Percentiles rank a stretch among this genome's conserved stretches.
Evolutionary conservation across 148 eudicot species (phyloP).

Genomic region (Cornus suecica): DNA sequence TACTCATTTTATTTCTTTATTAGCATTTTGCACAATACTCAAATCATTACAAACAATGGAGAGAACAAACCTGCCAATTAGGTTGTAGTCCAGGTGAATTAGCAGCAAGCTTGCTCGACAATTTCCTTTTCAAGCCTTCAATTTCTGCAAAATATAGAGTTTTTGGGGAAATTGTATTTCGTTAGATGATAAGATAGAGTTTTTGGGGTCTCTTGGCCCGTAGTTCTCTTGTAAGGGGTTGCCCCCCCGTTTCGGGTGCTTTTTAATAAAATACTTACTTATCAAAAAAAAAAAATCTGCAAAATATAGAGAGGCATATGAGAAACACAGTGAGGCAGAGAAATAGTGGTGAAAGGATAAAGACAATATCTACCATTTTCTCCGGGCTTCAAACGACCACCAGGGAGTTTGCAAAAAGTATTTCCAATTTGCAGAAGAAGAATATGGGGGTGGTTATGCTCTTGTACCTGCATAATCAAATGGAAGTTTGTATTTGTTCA

Average conservation of each 20-base stretch:
- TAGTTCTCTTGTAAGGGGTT: no score
- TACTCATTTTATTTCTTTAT: not conserved
- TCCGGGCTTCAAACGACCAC: conserved; percentile 90
- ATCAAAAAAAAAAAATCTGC: no score
- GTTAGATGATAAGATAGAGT: no score
- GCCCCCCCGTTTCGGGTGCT: no score
- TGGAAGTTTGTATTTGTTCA: not conserved
- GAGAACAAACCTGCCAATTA: conserved; percentile 66
- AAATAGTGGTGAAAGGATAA: not conserved
- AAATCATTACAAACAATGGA: not conserved
- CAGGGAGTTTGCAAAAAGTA: conserved; percentile 87
- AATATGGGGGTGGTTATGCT: conserved; percentile 77
- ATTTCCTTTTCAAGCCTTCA: conserved; percentile 70
- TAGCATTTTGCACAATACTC: not conserved
- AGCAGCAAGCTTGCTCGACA: conserved; percentile 65
- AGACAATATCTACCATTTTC: conserved; percentile 55
- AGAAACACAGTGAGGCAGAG: not conserved
- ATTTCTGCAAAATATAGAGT: conserved; percentile 49
- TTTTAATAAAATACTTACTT: no score
- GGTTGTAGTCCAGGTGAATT: conserved; percentile 52
- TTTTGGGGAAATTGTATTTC: no score
- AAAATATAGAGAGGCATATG: not conserved
- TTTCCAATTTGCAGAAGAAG: conserved; percentile 86
- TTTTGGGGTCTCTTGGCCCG: no score
- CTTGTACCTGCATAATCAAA: conserved; percentile 58